These are phyloP conservation scores for Metarhizium album DNA, from an alignment of 2,329 filamentous ascomycete genomes.

Conservation along the genomic window DNA sequence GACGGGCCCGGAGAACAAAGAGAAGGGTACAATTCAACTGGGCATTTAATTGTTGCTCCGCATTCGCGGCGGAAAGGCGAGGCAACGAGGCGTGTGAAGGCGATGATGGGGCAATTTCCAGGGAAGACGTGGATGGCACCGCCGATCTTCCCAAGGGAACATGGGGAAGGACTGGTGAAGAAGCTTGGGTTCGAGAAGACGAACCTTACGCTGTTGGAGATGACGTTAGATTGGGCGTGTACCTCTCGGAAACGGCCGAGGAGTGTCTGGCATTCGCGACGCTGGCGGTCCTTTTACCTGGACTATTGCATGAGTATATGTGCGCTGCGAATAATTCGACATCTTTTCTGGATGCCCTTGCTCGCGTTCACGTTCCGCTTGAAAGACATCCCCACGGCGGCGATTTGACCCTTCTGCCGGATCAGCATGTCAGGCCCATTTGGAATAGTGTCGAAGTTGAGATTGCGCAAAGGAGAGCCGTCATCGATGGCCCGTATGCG, in stretches of 20 bases:
- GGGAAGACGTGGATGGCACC: slow-evolving; percentile 9
- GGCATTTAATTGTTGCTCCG: slow-evolving; percentile 10
- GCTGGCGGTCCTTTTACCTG: too few species aligned
- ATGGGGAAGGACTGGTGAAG: neutral
- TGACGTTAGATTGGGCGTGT: neutral
- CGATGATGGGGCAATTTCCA: slow-evolving; percentile 11
- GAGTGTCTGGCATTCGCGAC: too few species aligned
- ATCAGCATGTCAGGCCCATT: too few species aligned
- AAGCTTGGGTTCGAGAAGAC: neutral
- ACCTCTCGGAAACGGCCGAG: neutral
- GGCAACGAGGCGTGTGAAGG: slow-evolving; percentile 9
- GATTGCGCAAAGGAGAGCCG: too few species aligned
- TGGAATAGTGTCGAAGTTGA: too few species aligned
- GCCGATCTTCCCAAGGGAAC: slow-evolving; percentile 6
- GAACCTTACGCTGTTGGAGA: neutral
- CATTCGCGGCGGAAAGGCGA: slow-evolving; percentile 10
- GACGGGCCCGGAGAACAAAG: slow-evolving; percentile 9
- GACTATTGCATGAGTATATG: neutral
- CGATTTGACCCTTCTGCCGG: too few species aligned
- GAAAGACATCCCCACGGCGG: too few species aligned
- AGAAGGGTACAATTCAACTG: slow-evolving; percentile 7
- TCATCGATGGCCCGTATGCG: too few species aligned
- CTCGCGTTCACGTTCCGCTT: too few species aligned
- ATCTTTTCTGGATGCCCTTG: too few species aligned
- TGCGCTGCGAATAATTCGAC: too few species aligned